Percentiles rank a stretch among this genome's conserved stretches.
These are phyloP conservation scores for Pythium monospermum DNA, from an alignment of 352 stramenopile species.

Conservation along the genomic window DNA sequence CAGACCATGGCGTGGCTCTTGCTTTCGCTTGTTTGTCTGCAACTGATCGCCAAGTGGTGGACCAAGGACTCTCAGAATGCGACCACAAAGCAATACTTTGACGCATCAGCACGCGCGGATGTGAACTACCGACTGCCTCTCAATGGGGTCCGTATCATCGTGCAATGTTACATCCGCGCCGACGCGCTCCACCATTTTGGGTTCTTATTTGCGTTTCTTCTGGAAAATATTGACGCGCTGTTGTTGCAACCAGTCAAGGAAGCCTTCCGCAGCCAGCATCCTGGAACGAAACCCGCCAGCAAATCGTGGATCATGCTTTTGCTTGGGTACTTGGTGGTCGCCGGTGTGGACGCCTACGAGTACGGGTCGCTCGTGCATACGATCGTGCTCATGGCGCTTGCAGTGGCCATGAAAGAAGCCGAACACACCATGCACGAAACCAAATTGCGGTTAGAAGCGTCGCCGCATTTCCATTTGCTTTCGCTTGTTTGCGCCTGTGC, in stretches of 20 bases:
- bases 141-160: constrained; percentile 34
- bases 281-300: constrained; percentile 5
- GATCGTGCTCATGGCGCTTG: constrained; percentile 37
- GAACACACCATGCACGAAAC: constrained; percentile 23
- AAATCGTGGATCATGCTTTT: constrained; percentile 33
- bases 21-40: constrained; percentile 15
- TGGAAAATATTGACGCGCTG: constrained; percentile 44
- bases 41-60: constrained; percentile 17
- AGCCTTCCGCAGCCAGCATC: constrained; percentile 1
- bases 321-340: constrained; percentile 49
- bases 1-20: constrained; percentile 25
- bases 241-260: constrained; percentile 43
- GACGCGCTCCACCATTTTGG: constrained; percentile 67
- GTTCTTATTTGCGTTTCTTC: constrained; percentile 62
- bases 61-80: constrained; percentile 19
- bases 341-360: constrained; percentile 50
- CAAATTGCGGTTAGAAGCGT: constrained; percentile 18
- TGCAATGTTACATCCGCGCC: constrained; percentile 38
- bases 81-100: constrained; percentile 20
- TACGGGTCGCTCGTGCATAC: constrained; percentile 63
- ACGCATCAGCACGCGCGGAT: constrained; percentile 7
- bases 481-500: constrained; percentile 28
- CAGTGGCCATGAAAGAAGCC: constrained; percentile 31
- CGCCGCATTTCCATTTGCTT: constrained; percentile 35
- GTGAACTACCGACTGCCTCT: constrained; percentile 20